Conservation (phyloP, 1,139 yeast genomes). For the Hyphopichia buzzinii region DNA sequence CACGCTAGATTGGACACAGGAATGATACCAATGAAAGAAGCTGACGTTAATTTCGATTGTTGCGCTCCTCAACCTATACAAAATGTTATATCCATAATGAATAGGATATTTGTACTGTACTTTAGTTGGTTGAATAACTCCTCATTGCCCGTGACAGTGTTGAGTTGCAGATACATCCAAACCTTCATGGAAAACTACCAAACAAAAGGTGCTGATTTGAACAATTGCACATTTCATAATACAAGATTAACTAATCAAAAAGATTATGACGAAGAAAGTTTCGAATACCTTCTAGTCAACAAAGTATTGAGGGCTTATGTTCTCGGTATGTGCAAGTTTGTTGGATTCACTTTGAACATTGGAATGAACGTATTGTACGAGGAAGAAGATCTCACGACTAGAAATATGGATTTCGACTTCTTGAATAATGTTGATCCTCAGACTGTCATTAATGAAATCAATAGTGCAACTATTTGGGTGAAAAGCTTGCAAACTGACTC, state of each 20-base stretch:
- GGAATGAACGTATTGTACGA: constrained; percentile 66
- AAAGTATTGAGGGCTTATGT: constrained; percentile 46
- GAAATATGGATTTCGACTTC: constrained; percentile 52
- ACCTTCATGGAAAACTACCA: constrained; percentile 45
- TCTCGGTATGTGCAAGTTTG: constrained; percentile 51
- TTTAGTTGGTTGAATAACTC: constrained; percentile 64
- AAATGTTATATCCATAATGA: constrained; percentile 46
- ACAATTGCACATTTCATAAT: constrained; percentile 20
- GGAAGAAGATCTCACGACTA: constrained; percentile 72
- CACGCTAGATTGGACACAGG: constrained; percentile 67
- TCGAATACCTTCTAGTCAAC: constrained; percentile 36
- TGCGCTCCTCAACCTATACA: constrained; percentile 27
- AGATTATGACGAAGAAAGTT: constrained; percentile 7
- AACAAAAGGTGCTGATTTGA: constrained; percentile 10
- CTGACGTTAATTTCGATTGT: constrained; percentile 42
- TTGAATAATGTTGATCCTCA: constrained; percentile 24
- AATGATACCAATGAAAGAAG: constrained; percentile 38
- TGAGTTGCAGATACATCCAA: constrained; percentile 66
- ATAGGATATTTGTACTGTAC: constrained; percentile 41
- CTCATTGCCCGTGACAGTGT: constrained; percentile 59
- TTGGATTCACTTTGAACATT: constrained; percentile 46
- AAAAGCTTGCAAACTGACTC: constrained; percentile 7
- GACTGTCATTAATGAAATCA: constrained; percentile 21
- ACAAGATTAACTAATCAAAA: constrained; percentile 10
- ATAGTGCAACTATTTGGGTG: constrained; percentile 21